A percentile compares a stretch with the other conserved stretches of the same genome.
phyloP scores from a whole-genome alignment of 208 protist genomes.

The Trypanosomatidae sp. region DNA sequence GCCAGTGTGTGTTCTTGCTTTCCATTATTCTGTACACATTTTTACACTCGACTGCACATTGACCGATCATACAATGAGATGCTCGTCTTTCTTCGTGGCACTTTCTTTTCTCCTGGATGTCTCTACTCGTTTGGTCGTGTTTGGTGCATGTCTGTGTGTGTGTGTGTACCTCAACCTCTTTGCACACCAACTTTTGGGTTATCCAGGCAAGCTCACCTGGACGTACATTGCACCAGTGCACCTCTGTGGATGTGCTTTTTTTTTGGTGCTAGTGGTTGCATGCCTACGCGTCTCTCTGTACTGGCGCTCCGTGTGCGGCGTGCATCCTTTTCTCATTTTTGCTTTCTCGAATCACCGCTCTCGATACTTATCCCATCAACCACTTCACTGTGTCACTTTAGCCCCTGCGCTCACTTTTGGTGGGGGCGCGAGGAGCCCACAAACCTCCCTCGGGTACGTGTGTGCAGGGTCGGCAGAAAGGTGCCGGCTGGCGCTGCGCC shows the following conservation, averaged over 20 bases:
- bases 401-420: no score
- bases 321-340: not conserved
- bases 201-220: not conserved
- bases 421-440: no score
- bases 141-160: not conserved
- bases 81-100: not conserved
- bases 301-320: not conserved
- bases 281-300: not conserved
- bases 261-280: not conserved
- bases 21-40: slow-evolving; percentile 2
- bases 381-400: no score
- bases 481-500: no score
- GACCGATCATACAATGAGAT: not conserved
- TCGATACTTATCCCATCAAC: not conserved
- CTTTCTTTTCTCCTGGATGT: not conserved
- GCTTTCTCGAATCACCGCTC: not conserved
- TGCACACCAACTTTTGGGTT: not conserved
- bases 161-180: not conserved
- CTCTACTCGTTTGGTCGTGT: not conserved
- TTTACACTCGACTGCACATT: not conserved
- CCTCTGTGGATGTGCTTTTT: not conserved
- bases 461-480: no score
- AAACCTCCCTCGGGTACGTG: no score
- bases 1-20: not conserved
- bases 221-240: not conserved